phyloP scores from a whole-genome alignment of 1,139 yeast genomes.

The Diutina scorzettiae region DNA sequence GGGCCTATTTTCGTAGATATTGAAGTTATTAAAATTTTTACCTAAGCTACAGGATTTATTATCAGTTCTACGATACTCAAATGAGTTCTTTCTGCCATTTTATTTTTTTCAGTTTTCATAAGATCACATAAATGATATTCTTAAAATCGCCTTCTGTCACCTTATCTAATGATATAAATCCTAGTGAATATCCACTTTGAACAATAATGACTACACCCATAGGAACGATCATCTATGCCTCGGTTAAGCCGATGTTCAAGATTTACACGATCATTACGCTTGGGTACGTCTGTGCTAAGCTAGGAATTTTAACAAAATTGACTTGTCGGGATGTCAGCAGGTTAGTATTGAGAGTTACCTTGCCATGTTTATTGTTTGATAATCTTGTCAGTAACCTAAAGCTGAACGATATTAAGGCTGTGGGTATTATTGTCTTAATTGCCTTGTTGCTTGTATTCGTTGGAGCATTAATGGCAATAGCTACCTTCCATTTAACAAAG shows the following conservation, averaged over 20 bases:
- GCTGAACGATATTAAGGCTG: conserved; percentile 57
- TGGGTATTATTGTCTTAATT: conserved; percentile 60
- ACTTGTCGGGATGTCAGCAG: conserved; percentile 66
- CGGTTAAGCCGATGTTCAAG: conserved; percentile 81
- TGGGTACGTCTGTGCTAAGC: conserved; percentile 58
- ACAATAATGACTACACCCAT: conserved; percentile 20
- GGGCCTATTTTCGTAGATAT: too few relatives aligned
- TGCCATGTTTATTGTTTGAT: conserved; percentile 71
- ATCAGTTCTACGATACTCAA: too few relatives aligned
- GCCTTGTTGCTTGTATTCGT: conserved; percentile 31
- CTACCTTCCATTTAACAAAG: conserved; percentile 23
- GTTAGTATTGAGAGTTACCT: conserved; percentile 56
- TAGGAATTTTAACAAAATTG: conserved; percentile 60
- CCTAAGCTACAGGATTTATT: too few relatives aligned
- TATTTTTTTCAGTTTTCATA: too few relatives aligned
- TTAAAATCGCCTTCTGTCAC: too few relatives aligned
- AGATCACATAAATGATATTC: too few relatives aligned
- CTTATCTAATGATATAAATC: too few relatives aligned
- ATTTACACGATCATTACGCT: conserved; percentile 63
- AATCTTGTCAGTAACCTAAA: conserved; percentile 63
- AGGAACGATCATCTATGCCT: conserved; percentile 64
- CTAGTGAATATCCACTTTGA: too few relatives aligned
- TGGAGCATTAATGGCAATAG: conserved; percentile 26
- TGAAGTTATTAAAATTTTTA: too few relatives aligned
- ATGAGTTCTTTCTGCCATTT: too few relatives aligned